Evolutionary conservation across 805 yeast species (phyloP).

Genomic region (Schwanniomyces yamadae): DNA sequence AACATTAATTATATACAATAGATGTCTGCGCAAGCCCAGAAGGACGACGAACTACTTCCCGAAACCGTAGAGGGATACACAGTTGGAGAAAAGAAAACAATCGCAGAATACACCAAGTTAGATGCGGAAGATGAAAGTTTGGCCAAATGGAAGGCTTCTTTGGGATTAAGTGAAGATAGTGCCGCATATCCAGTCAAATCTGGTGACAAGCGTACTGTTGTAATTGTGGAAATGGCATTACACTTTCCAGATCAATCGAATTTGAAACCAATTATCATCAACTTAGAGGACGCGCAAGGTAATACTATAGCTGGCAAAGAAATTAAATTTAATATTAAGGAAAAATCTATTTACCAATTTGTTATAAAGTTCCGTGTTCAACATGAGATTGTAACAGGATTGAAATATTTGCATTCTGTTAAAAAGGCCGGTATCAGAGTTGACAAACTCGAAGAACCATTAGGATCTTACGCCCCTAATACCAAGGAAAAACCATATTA

Average conservation of each 20-base stretch:
- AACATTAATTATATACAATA: not conserved
- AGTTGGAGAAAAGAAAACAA: constrained; percentile 69
- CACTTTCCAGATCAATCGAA: constrained; percentile 61
- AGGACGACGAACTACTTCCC: constrained; percentile 58
- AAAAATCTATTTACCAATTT: constrained; percentile 70
- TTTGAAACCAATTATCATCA: constrained; percentile 59
- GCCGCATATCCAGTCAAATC: constrained; percentile 60
- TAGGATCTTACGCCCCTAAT: constrained; percentile 90
- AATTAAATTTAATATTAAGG: constrained; percentile 74
- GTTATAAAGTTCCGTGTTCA: constrained; percentile 79
- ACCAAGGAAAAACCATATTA: constrained; percentile 78
- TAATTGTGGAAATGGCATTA: constrained; percentile 72
- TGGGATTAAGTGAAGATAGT: constrained; percentile 65
- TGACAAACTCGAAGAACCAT: constrained; percentile 81
- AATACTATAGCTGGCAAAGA: constrained; percentile 58
- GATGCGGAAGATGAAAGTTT: constrained; percentile 91
- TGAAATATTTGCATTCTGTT: constrained; percentile 79
- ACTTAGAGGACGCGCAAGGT: constrained; percentile 58
- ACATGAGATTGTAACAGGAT: constrained; percentile 87
- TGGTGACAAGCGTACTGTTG: constrained; percentile 75
- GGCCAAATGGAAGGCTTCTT: constrained; percentile 86
- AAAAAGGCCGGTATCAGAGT: constrained; percentile 87
- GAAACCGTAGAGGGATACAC: constrained; percentile 64
- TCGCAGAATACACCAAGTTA: constrained; percentile 75
- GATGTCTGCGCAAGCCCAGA: constrained; percentile 10